These are phyloP conservation scores for Neurospora sp. DNA, from an alignment of 495 filamentous ascomycete species.

Conservation along the genomic window DNA sequence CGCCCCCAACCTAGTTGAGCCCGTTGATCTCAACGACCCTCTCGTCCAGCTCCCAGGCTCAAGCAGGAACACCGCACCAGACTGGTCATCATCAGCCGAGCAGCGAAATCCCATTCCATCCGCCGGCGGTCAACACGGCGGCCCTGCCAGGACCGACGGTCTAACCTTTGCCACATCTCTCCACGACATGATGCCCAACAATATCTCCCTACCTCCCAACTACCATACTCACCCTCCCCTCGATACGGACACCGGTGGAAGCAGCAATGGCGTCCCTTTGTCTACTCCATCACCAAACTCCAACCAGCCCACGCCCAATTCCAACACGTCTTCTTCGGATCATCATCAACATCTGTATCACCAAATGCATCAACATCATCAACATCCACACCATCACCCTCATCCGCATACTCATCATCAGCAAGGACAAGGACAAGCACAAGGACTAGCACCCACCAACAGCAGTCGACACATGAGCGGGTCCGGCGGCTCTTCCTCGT, in stretches of 20 bases:
- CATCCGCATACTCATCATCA: constrained; percentile 19
- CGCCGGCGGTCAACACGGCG: constrained; percentile 19
- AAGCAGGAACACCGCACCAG: constrained; percentile 15
- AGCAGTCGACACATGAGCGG: constrained; percentile 18
- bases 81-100: constrained; percentile 22
- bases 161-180: constrained; percentile 12
- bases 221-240: constrained; percentile 1
- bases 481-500: background rate
- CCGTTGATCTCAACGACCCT: constrained; percentile 12
- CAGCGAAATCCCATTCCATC: constrained; percentile 19
- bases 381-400: constrained; percentile 38
- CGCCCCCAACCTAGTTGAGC: constrained; percentile 18
- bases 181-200: constrained; percentile 22
- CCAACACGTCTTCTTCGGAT: constrained; percentile 35
- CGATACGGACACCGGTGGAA: constrained; percentile 11
- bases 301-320: constrained; percentile 41
- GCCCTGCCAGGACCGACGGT: background rate
- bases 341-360: constrained; percentile 18
- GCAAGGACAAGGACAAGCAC: constrained; percentile 15
- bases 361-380: constrained; percentile 15
- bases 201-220: constrained; percentile 9
- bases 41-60: constrained; percentile 6
- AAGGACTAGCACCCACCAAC: constrained; percentile 22
- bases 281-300: constrained; percentile 27
- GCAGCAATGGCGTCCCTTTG: constrained; percentile 30